phyloP scores from a whole-genome alignment of 441 rosid species.

The Corymbia calophylla region DNA sequence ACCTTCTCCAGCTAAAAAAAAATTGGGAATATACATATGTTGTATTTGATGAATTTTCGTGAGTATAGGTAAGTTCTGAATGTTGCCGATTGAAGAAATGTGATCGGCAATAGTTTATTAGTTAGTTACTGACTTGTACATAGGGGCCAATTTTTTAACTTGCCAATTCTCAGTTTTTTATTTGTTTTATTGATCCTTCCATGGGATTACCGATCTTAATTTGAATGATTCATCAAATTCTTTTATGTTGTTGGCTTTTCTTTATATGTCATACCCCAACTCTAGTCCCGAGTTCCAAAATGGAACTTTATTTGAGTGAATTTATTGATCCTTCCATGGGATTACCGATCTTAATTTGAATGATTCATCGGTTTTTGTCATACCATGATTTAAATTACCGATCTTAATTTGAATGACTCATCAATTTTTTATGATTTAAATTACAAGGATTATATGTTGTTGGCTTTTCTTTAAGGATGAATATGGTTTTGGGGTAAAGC shows the following conservation, averaged over 20 bases:
- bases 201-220: neutral
- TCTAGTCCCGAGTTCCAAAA: too few species aligned
- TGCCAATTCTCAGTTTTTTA: too few species aligned
- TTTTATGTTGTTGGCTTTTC: too few species aligned
- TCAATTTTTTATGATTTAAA: neutral
- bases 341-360: too few species aligned
- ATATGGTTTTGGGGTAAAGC: too few species aligned
- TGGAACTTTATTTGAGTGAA: neutral
- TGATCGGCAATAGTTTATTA: neutral
- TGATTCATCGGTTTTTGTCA: too few species aligned
- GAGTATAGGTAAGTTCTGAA: neutral
- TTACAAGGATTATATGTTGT: neutral
- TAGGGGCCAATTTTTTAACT: neutral
- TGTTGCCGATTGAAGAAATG: neutral
- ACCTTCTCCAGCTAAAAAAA: neutral
- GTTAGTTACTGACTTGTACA: neutral
- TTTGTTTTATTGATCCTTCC: neutral
- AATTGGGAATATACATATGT: neutral
- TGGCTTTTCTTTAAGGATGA: too few species aligned
- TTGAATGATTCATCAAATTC: too few species aligned
- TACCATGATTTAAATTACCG: too few species aligned
- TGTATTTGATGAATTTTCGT: neutral
- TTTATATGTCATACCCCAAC: neutral
- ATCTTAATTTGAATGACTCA: too few species aligned
- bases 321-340: neutral